These are phyloP conservation scores for Teratosphaeria zuluensis DNA, from an alignment of 2,329 filamentous ascomycete genomes.

Conservation along the genomic window DNA sequence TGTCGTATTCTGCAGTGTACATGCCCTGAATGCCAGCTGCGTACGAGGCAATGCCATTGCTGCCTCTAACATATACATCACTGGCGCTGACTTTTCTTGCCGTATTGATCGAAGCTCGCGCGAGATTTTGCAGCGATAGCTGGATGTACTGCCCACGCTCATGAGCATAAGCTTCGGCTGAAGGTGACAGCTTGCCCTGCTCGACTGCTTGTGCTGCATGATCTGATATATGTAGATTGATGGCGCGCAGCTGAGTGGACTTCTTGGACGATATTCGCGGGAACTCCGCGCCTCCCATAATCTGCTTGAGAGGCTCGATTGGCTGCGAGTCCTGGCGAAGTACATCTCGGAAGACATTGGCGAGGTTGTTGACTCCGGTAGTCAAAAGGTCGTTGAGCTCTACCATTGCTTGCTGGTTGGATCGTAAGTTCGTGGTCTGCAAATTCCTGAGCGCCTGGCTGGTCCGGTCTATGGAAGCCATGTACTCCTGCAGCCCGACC, in stretches of 20 bases:
- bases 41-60: slow-evolving; percentile 86
- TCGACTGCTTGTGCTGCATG: slow-evolving; percentile 18
- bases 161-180: slow-evolving; percentile 76
- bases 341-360: slow-evolving; percentile 71
- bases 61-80: slow-evolving; percentile 76
- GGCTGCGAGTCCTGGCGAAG: slow-evolving; percentile 68
- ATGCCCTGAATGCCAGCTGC: slow-evolving; percentile 78
- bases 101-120: slow-evolving; percentile 72
- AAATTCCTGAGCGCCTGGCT: slow-evolving; percentile 77
- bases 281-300: slow-evolving; percentile 72
- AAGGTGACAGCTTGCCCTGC: slow-evolving; percentile 35
- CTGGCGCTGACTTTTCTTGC: slow-evolving; percentile 62
- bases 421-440: slow-evolving; percentile 78
- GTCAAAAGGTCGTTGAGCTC: slow-evolving; percentile 71
- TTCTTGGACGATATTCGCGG: slow-evolving; percentile 70
- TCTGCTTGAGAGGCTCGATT: slow-evolving; percentile 82
- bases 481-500: slow-evolving; percentile 72
- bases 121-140: slow-evolving; percentile 71
- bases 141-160: slow-evolving; percentile 81
- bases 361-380: slow-evolving; percentile 70
- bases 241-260: slow-evolving; percentile 63
- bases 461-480: slow-evolving; percentile 80
- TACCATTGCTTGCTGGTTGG: slow-evolving; percentile 79
- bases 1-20: slow-evolving; percentile 81
- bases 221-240: slow-evolving; percentile 48